Conservation (phyloP, 2,329 filamentous ascomycete species). For the Penicillium sp. region DNA sequence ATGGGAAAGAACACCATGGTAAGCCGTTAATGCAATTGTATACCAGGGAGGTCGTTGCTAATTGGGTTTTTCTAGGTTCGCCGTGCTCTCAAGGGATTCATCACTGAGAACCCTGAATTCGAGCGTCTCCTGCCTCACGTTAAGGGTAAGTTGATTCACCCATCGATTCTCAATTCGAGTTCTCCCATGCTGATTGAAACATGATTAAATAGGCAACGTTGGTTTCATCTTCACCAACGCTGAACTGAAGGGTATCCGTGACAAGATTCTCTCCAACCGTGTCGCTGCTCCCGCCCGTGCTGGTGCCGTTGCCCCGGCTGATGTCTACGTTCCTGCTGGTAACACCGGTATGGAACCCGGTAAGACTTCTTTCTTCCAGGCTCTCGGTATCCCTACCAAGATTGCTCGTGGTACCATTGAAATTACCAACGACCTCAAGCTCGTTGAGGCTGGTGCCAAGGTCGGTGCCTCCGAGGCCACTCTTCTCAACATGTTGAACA, state of each 20-base stretch:
- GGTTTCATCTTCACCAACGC: conserved; percentile 99
- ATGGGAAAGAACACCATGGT: conserved; percentile 99
- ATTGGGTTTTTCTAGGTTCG: conserved; percentile 60
- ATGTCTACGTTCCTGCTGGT: conserved; percentile 93
- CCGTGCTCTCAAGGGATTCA: conserved; percentile 94
- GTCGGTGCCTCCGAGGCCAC: conserved; percentile 99
- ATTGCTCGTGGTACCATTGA: conserved; percentile 99
- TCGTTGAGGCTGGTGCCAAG: conserved; percentile 87
- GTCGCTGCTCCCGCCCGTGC: conserved; percentile 97
- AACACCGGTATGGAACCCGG: conserved; percentile 99
- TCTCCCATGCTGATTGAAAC: background rate
- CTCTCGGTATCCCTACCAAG: conserved; percentile 99
- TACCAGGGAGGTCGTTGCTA: conserved; percentile 11
- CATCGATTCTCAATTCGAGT: background rate
- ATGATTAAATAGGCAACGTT: conserved; percentile 64
- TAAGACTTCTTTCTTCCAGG: conserved; percentile 99
- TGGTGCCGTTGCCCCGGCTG: conserved; percentile 87
- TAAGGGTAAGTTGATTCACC: conserved; percentile 55
- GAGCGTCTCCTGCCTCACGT: conserved; percentile 95
- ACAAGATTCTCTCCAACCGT: conserved; percentile 94
- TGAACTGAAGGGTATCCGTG: conserved; percentile 87
- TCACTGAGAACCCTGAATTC: conserved; percentile 88
- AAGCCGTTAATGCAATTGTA: conserved; percentile 17
- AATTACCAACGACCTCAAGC: conserved; percentile 97
- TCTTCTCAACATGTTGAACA: conserved; percentile 99